A percentile compares a stretch with the other conserved stretches of the same genome.
These are phyloP conservation scores for Lenwebbia sp. DNA, from an alignment of 345 rosid species.

Conservation along the genomic window DNA sequence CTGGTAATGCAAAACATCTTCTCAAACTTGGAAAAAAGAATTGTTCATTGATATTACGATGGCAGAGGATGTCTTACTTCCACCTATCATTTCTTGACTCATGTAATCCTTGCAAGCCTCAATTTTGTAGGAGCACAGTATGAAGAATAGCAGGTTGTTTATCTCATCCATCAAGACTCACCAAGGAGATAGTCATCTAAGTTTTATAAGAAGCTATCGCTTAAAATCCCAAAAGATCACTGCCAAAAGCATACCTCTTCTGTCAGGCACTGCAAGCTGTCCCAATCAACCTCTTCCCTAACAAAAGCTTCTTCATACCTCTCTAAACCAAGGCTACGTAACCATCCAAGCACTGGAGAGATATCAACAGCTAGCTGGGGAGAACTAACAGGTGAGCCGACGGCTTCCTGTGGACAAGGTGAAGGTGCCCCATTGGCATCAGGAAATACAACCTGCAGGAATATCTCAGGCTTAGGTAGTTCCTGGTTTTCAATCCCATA, in stretches of 20 bases:
- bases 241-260: slow-evolving; percentile 52
- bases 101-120: not conserved
- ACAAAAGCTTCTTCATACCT: slow-evolving; percentile 60
- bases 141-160: not conserved
- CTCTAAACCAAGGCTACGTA: slow-evolving; percentile 47
- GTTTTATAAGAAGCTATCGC: not conserved
- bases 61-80: not conserved
- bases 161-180: not conserved
- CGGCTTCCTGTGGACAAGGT: slow-evolving; percentile 12
- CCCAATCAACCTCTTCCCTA: slow-evolving; percentile 90
- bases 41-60: not conserved
- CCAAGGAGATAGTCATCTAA: not conserved
- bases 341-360: slow-evolving; percentile 62
- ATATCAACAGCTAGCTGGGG: slow-evolving; percentile 31
- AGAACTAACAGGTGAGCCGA: slow-evolving; percentile 17
- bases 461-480: not conserved
- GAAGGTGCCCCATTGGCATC: slow-evolving; percentile 9
- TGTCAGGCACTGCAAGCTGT: slow-evolving; percentile 61
- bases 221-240: not conserved
- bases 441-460: slow-evolving; percentile 23
- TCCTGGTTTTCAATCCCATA: not conserved
- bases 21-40: not conserved
- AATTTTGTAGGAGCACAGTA: not conserved
- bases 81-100: not conserved
- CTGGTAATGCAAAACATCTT: not conserved